Base-by-base conservation (phyloP, 2,329 filamentous ascomycete genomes). In the Aspergillus sp. region DNA sequence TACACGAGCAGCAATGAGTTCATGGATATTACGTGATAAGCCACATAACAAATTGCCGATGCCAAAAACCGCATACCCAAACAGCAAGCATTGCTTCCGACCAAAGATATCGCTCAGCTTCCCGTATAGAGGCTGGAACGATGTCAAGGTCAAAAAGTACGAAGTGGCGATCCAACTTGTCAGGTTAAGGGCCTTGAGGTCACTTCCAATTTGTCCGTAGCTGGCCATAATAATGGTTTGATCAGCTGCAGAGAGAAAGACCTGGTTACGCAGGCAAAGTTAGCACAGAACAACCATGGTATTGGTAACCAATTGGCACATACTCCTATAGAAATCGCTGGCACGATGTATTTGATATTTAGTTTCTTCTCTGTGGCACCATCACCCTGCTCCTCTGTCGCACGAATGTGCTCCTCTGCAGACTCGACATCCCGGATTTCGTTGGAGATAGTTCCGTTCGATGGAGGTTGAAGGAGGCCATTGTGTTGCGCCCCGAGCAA, bases 171-270 rank as follows among this genome's bases (percentile, higher is more conserved):
- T 84, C 86, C 86, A 90, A 41, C 80, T 85, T 4, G 85, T 88
- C 51, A 79, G 79, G 59, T 85, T 88, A 41, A 91, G 72, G 1
- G 86, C 85, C 40, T 86, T 74, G 27, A 91, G 69, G 50, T 90
- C 87, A 44, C 78, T 87, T 8, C 86, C 86, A 54, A 91, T 90
- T 49, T 77, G 81, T 39, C 84, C 85, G 62, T 90, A 90, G n/a
- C 78, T 83, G n/a, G 82, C 81, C 39, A 90, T 80, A 28, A 87
- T 82, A 42, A 90, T 80, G 0, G 88, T 88, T 62, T 90, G 85
- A 59, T 91, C 87, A 40, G 84, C 75, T 4, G 86, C 84, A 13
- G 83, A 77, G 6, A 91, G 73, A 59, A 87, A 88, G 33, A 90
- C 70, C 83, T 86, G 57, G 33, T 40, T 11, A n/a, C 27, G 27